Evolutionary conservation across 2,329 filamentous ascomycete genomes (phyloP), one percentile per base, ranked within the genome.

Genomic region (Alternaria sp.): DNA sequence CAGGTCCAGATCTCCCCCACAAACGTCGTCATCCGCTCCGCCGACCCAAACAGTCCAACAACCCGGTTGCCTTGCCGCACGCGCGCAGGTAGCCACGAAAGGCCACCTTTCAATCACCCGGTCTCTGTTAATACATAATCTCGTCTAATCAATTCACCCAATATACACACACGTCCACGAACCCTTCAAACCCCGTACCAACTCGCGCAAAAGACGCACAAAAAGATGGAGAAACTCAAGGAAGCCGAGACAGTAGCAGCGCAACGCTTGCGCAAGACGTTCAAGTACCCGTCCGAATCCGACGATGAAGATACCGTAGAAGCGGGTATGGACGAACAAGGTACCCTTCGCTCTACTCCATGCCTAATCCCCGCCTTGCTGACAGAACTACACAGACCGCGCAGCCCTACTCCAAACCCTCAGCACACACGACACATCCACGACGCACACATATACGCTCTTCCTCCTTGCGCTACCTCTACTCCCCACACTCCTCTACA

Each of bases 321-420:
- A 32, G 86, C 89, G 68, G 87, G 89, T 59, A 83, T 96, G 63
- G 93, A 96, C 77, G 91, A 94, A 80, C 86, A 94, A 85, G 90
- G 90, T 90, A 77, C 56, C 67, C 30, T 49, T 45, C 13, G 2
- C n/a, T 43, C 26, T 30, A 44, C 36, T 30, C 32, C 6, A 32
- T 46, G 46, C 28, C 19, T 19, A 10, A 40, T 61, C 52, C 30
- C 28, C 36, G 46, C 17, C 30, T n/a, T 49, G 23, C 36, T 61
- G 15, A 23, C 45, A 57, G 11, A 51, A 25, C 47, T 50, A 15
- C 23, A 49, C 61, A 79, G 77, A 80, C 49, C 77, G 77, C 60
- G 66, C 75, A 61, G 55, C 43, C 26, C 66, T 65, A 58, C 65
- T 79, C 40, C 59, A 67, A 50, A 70, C 45, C 28, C 75, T 80